These are phyloP conservation scores for Phalaenopsis equestris DNA, from an alignment of 106 monocot genomes.

Conservation along the genomic window DNA sequence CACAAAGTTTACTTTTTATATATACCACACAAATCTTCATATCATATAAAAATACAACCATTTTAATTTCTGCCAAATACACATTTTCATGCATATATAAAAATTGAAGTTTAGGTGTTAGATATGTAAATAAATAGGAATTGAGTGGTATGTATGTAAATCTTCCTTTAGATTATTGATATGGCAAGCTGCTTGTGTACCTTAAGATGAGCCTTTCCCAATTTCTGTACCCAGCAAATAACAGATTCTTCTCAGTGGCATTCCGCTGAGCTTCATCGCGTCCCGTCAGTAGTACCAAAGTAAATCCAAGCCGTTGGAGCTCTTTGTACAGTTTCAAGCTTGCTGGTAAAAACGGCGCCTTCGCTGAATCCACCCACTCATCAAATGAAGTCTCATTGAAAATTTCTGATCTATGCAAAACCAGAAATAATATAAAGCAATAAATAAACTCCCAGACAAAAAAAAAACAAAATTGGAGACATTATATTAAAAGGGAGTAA, in stretches of 20 bases:
- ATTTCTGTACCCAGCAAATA: conserved; percentile 33
- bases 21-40: no score
- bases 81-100: no score
- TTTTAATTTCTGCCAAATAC: no score
- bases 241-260: conserved; percentile 27
- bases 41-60: no score
- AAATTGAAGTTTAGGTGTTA: no score
- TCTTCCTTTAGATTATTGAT: background rate
- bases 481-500: no score
- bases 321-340: conserved; percentile 33
- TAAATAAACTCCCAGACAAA: background rate
- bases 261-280: conserved; percentile 28
- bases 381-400: conserved; percentile 23
- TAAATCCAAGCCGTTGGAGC: conserved; percentile 33
- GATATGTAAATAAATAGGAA: no score
- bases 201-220: conserved; percentile 45
- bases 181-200: conserved; percentile 6
- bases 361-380: conserved; percentile 33
- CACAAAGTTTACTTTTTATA: no score
- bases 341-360: conserved; percentile 36
- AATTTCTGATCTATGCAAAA: background rate
- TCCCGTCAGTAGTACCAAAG: conserved; percentile 34
- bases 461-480: background rate
- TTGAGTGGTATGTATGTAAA: no score
- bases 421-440: background rate